phyloP scores from a whole-genome alignment of 2,329 filamentous ascomycete species.

The Trichoderma gracile region DNA sequence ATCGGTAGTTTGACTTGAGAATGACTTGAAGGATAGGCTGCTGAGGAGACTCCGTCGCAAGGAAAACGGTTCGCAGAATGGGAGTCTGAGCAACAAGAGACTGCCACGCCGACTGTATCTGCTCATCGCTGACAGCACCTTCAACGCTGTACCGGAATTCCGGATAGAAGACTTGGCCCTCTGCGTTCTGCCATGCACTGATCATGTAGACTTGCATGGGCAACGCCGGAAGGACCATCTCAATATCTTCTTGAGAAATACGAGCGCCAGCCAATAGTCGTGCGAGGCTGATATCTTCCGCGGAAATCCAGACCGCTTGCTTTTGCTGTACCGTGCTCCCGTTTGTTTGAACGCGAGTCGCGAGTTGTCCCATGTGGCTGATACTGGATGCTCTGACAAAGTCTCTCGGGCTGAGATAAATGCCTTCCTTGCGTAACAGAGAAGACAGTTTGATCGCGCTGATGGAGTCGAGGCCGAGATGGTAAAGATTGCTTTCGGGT shows the following conservation, averaged over 20 bases:
- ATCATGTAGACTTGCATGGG: slow-evolving; percentile 83
- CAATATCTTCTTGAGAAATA: slow-evolving; percentile 49
- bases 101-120: slow-evolving; percentile 62
- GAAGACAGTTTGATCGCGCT: slow-evolving; percentile 81
- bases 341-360: neutral
- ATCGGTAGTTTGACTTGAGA: slow-evolving; percentile 34
- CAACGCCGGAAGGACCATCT: slow-evolving; percentile 65
- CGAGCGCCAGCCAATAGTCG: slow-evolving; percentile 43
- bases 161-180: slow-evolving; percentile 70
- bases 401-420: slow-evolving; percentile 68
- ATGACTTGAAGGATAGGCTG: slow-evolving; percentile 66
- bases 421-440: slow-evolving; percentile 62
- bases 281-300: slow-evolving; percentile 43
- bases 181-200: slow-evolving; percentile 68
- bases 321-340: neutral
- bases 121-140: slow-evolving; percentile 39
- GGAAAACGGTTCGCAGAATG: slow-evolving; percentile 69
- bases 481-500: slow-evolving; percentile 68
- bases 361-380: slow-evolving; percentile 56
- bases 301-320: slow-evolving; percentile 31
- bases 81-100: slow-evolving; percentile 55
- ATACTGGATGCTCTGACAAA: slow-evolving; percentile 69
- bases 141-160: slow-evolving; percentile 64
- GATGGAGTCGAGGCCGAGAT: slow-evolving; percentile 88
- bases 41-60: slow-evolving; percentile 48